Percentiles rank a stretch among this genome's conserved stretches.
Evolutionary conservation across 192 early-diverging fungal genomes (phyloP).

Genomic region (Umbelopsis ramanniana): DNA sequence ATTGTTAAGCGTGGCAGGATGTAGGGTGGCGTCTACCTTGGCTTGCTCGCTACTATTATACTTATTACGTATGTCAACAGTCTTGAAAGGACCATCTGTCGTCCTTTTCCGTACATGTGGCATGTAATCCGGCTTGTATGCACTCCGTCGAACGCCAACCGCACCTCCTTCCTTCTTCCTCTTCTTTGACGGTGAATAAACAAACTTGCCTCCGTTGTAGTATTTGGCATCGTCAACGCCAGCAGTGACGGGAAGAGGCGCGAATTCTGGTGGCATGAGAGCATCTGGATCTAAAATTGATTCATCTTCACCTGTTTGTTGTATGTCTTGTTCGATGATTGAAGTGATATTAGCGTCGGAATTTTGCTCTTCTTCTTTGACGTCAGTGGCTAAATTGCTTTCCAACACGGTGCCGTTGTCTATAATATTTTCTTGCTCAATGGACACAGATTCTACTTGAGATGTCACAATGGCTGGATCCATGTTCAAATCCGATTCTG

Average conservation of each 20-base stretch:
- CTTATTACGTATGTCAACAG: background rate
- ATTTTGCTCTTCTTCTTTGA: background rate
- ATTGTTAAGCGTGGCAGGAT: background rate
- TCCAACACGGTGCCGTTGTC: background rate
- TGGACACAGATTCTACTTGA: background rate
- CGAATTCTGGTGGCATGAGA: conserved; percentile 36
- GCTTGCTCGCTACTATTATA: background rate
- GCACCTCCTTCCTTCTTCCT: conserved; percentile 6
- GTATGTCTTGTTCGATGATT: background rate
- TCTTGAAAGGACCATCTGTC: background rate
- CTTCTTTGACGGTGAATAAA: conserved; percentile 24
- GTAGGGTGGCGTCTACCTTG: conserved; percentile 7
- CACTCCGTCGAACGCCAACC: background rate
- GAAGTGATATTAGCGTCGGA: background rate
- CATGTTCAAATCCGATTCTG: background rate
- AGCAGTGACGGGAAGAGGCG: conserved; percentile 28
- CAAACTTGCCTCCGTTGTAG: conserved; percentile 43
- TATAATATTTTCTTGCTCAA: background rate
- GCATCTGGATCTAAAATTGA: background rate
- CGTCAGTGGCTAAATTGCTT: background rate
- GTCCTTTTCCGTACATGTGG: conserved; percentile 27
- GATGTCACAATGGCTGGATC: background rate
- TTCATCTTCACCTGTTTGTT: background rate
- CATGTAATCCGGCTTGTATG: conserved; percentile 42
- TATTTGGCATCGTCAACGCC: conserved; percentile 45